Evolutionary conservation across 1,139 yeast species (phyloP).

Genomic region (Suzukiozyma palmioleophila): DNA sequence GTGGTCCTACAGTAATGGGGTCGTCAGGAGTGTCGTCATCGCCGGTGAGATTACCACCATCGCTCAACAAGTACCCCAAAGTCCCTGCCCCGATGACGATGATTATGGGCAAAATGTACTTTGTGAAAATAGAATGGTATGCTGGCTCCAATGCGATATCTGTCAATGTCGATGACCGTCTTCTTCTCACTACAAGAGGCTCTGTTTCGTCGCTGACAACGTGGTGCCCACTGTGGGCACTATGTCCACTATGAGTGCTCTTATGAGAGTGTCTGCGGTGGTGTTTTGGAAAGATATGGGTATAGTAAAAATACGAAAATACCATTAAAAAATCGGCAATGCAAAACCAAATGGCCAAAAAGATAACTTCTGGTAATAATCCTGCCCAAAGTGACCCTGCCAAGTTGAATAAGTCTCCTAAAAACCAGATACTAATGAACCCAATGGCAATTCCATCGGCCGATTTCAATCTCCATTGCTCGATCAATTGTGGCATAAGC

Average conservation of each 20-base stretch:
- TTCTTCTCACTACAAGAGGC: slow-evolving; percentile 22
- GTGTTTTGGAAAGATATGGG: slow-evolving; percentile 37
- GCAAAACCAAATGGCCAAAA: slow-evolving; percentile 73
- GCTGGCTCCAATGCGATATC: slow-evolving; percentile 43
- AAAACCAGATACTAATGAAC: slow-evolving; percentile 65
- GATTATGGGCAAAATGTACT: slow-evolving; percentile 54
- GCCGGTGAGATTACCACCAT: slow-evolving; percentile 10
- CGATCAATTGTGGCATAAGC: slow-evolving; percentile 72
- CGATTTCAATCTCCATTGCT: slow-evolving; percentile 74
- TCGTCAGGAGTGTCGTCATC: slow-evolving; percentile 15
- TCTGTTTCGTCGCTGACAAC: slow-evolving; percentile 7
- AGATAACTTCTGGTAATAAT: slow-evolving; percentile 63
- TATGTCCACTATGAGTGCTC: slow-evolving; percentile 3
- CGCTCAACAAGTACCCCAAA: slow-evolving; percentile 49
- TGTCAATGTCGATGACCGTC: slow-evolving; percentile 42
- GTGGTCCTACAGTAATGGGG: slow-evolving; percentile 53
- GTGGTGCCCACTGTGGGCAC: slow-evolving; percentile 1
- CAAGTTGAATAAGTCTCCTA: slow-evolving; percentile 69
- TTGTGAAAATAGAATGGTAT: slow-evolving; percentile 43
- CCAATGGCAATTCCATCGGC: slow-evolving; percentile 77
- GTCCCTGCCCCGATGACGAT: slow-evolving; percentile 69
- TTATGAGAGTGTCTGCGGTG: slow-evolving; percentile 14
- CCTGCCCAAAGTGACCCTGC: slow-evolving; percentile 70
- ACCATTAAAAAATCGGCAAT: slow-evolving; percentile 64
- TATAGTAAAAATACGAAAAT: slow-evolving; percentile 56